Evolutionary conservation across 2,329 filamentous ascomycete species (phyloP).

Genomic region (Cytospora schulzeri): DNA sequence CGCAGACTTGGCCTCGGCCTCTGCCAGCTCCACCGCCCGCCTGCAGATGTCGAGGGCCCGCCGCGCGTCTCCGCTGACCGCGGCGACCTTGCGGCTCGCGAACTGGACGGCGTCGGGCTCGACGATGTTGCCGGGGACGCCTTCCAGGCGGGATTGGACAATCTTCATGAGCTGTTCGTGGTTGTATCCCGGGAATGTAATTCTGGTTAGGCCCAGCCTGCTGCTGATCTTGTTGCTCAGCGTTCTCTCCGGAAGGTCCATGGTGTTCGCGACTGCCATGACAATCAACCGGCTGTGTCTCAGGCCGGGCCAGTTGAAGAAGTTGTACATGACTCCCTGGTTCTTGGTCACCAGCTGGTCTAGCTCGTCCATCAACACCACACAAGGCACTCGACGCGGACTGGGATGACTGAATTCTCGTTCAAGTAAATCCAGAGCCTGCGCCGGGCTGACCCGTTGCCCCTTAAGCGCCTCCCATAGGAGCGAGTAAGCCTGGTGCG

Average conservation of each 20-base stretch:
- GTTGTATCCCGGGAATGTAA: slow-evolving; percentile 96
- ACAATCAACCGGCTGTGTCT: slow-evolving; percentile 93
- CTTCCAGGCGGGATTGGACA: slow-evolving; percentile 88
- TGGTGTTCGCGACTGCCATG: slow-evolving; percentile 95
- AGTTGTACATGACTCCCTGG: slow-evolving; percentile 99
- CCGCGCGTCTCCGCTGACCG: slow-evolving; percentile 91
- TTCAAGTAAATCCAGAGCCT: slow-evolving; percentile 88
- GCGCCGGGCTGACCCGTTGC: slow-evolving; percentile 86
- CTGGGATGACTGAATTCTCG: slow-evolving; percentile 91
- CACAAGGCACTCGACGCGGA: slow-evolving; percentile 87
- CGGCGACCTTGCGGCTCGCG: slow-evolving; percentile 92
- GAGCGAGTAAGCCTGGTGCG: slow-evolving; percentile 91
- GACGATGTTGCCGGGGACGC: slow-evolving; percentile 86
- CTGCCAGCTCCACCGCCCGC: slow-evolving; percentile 91
- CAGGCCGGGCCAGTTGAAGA: slow-evolving; percentile 97
- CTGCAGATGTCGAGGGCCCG: slow-evolving; percentile 94
- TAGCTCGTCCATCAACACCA: slow-evolving; percentile 97
- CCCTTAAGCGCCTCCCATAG: slow-evolving; percentile 96
- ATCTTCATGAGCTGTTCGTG: slow-evolving; percentile 97
- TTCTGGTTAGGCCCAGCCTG: slow-evolving; percentile 81
- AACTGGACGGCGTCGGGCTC: slow-evolving; percentile 95
- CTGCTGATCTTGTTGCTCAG: slow-evolving; percentile 98
- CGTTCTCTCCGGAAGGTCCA: slow-evolving; percentile 95
- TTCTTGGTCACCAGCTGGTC: slow-evolving; percentile 98
- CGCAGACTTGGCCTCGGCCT: slow-evolving; percentile 60